phyloP scores from a whole-genome alignment of 164 flowering plant genomes.

The Liquidambar formosana region DNA sequence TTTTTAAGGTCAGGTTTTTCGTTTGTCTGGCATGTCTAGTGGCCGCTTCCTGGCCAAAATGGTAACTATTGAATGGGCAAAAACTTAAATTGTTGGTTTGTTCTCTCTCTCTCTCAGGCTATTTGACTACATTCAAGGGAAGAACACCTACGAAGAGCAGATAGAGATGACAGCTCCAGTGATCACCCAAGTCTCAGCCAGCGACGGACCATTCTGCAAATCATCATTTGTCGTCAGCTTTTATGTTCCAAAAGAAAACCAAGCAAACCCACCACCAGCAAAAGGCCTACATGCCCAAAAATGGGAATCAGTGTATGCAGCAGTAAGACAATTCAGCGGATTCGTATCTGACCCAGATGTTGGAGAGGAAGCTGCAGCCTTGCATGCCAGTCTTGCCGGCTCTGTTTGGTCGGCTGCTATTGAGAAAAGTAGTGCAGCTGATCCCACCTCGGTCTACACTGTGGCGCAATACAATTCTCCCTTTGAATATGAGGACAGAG shows the following conservation, averaged over 20 bases:
- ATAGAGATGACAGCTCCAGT: slow-evolving; percentile 97
- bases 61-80: no score
- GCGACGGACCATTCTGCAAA: slow-evolving; percentile 85
- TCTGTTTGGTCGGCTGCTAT: slow-evolving; percentile 58
- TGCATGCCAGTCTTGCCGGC: slow-evolving; percentile 55
- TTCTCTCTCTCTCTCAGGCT: slow-evolving; percentile 39
- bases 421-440: slow-evolving; percentile 37
- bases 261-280: slow-evolving; percentile 74
- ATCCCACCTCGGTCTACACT: slow-evolving; percentile 38
- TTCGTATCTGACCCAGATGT: slow-evolving; percentile 58
- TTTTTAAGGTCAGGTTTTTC: no score
- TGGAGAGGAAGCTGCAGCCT: slow-evolving; percentile 71
- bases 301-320: slow-evolving; percentile 60
- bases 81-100: no score
- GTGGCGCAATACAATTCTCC: slow-evolving; percentile 95
- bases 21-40: no score
- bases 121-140: slow-evolving; percentile 85
- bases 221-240: slow-evolving; percentile 79
- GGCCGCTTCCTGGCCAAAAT: no score
- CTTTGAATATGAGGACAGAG: slow-evolving; percentile 67
- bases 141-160: slow-evolving; percentile 51
- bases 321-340: slow-evolving; percentile 80
- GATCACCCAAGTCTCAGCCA: slow-evolving; percentile 63
- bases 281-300: slow-evolving; percentile 61
- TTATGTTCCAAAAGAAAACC: slow-evolving; percentile 74